Percentiles rank a stretch among this genome's conserved stretches.
phyloP scores from a whole-genome alignment of 306 rosid genomes.

The Cucumis cinereus region DNA sequence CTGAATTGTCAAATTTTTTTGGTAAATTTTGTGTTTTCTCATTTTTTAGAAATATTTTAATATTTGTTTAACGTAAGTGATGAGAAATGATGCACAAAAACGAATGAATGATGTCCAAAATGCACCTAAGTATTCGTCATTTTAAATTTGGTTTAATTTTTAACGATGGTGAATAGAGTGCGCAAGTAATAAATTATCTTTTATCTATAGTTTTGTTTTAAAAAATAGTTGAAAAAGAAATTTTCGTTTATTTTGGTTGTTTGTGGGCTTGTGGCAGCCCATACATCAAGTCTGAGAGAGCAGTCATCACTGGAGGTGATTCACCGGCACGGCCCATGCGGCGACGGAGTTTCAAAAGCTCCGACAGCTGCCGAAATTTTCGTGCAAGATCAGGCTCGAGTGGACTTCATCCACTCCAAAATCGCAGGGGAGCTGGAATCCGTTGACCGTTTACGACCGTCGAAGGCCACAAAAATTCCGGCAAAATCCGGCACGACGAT shows the following conservation, averaged over 20 bases:
- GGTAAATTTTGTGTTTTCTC: too few species aligned
- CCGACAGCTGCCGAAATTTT: not conserved
- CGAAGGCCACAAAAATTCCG: slow-evolving; percentile 21
- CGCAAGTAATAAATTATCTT: too few species aligned
- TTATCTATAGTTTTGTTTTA: too few species aligned
- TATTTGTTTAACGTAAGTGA: too few species aligned
- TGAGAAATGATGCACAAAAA: too few species aligned
- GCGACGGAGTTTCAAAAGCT: not conserved
- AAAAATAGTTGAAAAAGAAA: too few species aligned
- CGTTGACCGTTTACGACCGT: not conserved
- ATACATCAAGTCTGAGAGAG: not conserved
- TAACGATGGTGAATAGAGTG: too few species aligned
- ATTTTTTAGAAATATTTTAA: too few species aligned
- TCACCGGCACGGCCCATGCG: slow-evolving; percentile 31
- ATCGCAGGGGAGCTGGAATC: not conserved
- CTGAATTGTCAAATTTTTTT: too few species aligned
- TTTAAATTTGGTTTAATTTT: too few species aligned
- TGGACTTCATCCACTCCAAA: not conserved
- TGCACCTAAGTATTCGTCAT: too few species aligned
- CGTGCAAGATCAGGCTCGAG: not conserved
- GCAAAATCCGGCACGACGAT: slow-evolving; percentile 34
- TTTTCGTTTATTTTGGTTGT: not conserved
- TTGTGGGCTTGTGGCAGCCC: not conserved
- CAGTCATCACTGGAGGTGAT: slow-evolving; percentile 5
- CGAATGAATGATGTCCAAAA: too few species aligned